Conservation (phyloP, 768 basidiomycete species). For the Termitomyces sp. region DNA sequence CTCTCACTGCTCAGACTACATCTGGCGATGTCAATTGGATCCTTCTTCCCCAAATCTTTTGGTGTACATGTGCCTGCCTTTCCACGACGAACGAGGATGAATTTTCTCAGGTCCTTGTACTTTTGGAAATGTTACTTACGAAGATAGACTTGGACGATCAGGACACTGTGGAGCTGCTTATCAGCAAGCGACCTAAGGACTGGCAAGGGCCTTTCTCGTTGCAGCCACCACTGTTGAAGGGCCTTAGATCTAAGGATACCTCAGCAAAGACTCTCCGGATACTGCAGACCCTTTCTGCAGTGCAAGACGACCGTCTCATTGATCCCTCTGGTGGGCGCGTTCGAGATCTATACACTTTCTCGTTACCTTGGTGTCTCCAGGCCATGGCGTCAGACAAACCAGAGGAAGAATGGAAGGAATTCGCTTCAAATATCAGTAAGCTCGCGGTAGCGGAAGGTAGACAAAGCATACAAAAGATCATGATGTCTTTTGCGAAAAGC, state of each 20-base stretch:
- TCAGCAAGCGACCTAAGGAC: conserved; percentile 59
- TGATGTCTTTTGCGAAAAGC: conserved; percentile 82
- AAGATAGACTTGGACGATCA: conserved; percentile 70
- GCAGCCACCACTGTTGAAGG: conserved; percentile 68
- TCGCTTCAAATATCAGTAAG: conserved; percentile 66
- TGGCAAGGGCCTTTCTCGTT: conserved; percentile 66
- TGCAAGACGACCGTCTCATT: conserved; percentile 60
- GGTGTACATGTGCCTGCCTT: conserved; percentile 79
- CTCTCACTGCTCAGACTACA: conserved; percentile 58
- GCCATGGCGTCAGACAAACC: conserved; percentile 63
- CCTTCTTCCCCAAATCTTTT: conserved; percentile 80
- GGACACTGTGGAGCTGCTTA: conserved; percentile 59
- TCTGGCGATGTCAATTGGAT: conserved; percentile 51
- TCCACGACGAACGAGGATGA: conserved; percentile 81
- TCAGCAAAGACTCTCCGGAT: conserved; percentile 61
- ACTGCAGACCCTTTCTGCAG: conserved; percentile 55
- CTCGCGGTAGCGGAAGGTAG: conserved; percentile 72
- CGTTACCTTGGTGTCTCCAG: conserved; percentile 85
- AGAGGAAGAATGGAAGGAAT: conserved; percentile 56
- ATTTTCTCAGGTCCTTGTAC: conserved; percentile 59
- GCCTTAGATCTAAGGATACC: conserved; percentile 75
- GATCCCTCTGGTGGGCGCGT: conserved; percentile 68
- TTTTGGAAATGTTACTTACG: conserved; percentile 60
- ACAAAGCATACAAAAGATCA: conserved; percentile 79
- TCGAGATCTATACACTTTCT: conserved; percentile 76